phyloP scores from a whole-genome alignment of 169 alveolate species.

The Amoebophrya sp. region DNA sequence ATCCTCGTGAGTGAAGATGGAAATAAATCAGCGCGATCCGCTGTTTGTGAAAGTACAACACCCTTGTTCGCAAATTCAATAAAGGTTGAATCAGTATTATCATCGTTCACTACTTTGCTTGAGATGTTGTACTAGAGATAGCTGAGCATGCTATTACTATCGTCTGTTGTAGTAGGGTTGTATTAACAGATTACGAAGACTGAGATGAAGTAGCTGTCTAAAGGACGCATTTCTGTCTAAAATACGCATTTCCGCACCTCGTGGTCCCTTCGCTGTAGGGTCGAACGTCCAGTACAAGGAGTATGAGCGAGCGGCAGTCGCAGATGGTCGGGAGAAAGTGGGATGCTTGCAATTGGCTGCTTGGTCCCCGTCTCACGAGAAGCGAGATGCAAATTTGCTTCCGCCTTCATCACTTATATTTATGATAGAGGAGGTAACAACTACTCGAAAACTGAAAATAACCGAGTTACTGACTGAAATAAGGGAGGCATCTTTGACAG shows the following conservation, averaged over 20 bases:
- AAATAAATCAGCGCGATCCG: neutral
- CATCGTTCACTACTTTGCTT: neutral
- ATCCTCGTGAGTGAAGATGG: neutral
- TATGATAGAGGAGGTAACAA: too few species aligned
- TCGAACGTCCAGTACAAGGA: conserved; percentile 41
- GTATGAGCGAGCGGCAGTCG: conserved; percentile 43
- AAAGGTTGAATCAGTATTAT: neutral
- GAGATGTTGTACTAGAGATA: neutral
- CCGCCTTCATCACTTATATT: too few species aligned
- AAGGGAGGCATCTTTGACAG: too few species aligned
- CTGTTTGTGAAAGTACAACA: neutral
- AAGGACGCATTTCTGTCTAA: neutral
- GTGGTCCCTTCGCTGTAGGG: conserved; percentile 24
- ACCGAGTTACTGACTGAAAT: too few species aligned
- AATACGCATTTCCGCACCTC: neutral
- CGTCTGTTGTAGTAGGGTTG: neutral
- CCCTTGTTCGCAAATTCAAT: neutral
- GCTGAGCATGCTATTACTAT: neutral
- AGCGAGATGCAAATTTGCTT: too few species aligned
- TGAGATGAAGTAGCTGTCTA: neutral
- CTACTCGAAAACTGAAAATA: too few species aligned
- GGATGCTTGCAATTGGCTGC: too few species aligned
- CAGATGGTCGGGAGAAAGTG: conserved; percentile 27
- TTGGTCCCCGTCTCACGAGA: too few species aligned
- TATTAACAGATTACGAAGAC: neutral